These are phyloP conservation scores for Xylariaceae sp. DNA, from an alignment of 2,329 filamentous ascomycete genomes.

Conservation along the genomic window DNA sequence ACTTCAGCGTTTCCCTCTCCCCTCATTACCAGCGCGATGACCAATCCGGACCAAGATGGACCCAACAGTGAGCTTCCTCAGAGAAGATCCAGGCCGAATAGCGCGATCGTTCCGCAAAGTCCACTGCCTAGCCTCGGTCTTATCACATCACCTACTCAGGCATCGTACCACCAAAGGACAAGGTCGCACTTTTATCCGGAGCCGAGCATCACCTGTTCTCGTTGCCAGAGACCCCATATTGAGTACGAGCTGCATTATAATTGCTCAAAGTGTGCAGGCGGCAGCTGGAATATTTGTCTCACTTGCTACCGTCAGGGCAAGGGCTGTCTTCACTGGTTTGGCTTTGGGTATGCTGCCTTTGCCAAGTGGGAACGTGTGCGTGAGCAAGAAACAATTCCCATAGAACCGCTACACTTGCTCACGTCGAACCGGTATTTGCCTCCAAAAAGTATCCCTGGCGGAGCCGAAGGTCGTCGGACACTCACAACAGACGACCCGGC, in stretches of 20 bases:
- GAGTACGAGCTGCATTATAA: slow-evolving; percentile 85
- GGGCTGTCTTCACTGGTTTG: slow-evolving; percentile 84
- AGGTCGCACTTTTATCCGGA: slow-evolving; percentile 57
- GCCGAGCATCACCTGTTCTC: slow-evolving; percentile 68
- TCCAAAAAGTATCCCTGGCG: slow-evolving; percentile 45
- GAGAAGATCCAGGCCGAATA: slow-evolving; percentile 32
- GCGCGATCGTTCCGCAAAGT: slow-evolving; percentile 33
- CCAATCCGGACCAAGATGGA: slow-evolving; percentile 12
- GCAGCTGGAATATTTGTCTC: slow-evolving; percentile 74
- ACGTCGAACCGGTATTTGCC: slow-evolving; percentile 52
- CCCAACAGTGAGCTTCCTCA: slow-evolving; percentile 14
- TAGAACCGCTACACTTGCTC: slow-evolving; percentile 53
- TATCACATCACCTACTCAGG: slow-evolving; percentile 23
- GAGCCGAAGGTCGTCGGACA: slow-evolving; percentile 51
- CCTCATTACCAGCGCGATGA: slow-evolving; percentile 12
- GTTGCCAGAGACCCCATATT: slow-evolving; percentile 67
- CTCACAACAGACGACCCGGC: slow-evolving; percentile 64
- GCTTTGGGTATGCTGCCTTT: slow-evolving; percentile 73
- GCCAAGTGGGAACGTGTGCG: slow-evolving; percentile 57
- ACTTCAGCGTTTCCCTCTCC: slow-evolving; percentile 4
- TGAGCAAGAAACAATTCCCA: slow-evolving; percentile 24
- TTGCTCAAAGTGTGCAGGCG: slow-evolving; percentile 65
- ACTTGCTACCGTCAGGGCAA: slow-evolving; percentile 72
- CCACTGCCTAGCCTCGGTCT: slow-evolving; percentile 28
- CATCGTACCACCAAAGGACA: slow-evolving; percentile 33